phyloP scores from a whole-genome alignment of 1,139 yeast species.

The Martiniozyma asiatica region DNA sequence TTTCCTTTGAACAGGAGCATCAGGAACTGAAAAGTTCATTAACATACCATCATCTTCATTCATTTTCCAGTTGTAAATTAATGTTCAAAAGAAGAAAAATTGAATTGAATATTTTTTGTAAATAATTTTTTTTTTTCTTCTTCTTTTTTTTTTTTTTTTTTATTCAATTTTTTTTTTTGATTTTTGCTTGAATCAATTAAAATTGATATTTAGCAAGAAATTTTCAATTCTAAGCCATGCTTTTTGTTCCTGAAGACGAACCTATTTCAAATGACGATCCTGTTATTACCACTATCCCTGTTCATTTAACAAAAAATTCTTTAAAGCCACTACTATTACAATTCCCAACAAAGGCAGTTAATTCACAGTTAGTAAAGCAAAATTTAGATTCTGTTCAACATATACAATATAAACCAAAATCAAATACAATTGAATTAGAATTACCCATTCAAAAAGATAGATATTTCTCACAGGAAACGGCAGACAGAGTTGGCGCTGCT shows the following conservation, averaged over 20 bases:
- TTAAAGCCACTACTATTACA: conserved; percentile 36
- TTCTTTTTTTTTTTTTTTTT: conserved; percentile 2
- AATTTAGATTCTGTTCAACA: conserved; percentile 25
- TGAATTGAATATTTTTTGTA: conserved; percentile 1
- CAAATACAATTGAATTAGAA: conserved; percentile 54
- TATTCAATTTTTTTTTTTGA: too few relatives aligned
- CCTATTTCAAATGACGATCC: conserved; percentile 48
- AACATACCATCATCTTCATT: conserved; percentile 52
- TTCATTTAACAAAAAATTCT: conserved; percentile 25
- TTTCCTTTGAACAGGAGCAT: conserved; percentile 10
- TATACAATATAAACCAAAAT: conserved; percentile 50
- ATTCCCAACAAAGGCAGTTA: conserved; percentile 43
- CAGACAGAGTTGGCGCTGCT: conserved; percentile 49
- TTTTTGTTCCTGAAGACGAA: conserved; percentile 22
- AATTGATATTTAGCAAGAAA: too few relatives aligned
- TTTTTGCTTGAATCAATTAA: too few relatives aligned
- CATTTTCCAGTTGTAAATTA: conserved; percentile 1
- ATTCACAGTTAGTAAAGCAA: conserved; percentile 25
- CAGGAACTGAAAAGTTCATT: conserved; percentile 42
- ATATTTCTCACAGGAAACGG: conserved; percentile 55
- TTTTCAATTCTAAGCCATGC: too few relatives aligned
- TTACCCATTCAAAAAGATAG: conserved; percentile 53
- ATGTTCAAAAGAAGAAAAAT: background rate
- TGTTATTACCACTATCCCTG: conserved; percentile 63
- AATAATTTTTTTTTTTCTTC: conserved; percentile 4